These are phyloP conservation scores for Vigna hirtella DNA, from an alignment of 306 rosid species.

Conservation along the genomic window DNA sequence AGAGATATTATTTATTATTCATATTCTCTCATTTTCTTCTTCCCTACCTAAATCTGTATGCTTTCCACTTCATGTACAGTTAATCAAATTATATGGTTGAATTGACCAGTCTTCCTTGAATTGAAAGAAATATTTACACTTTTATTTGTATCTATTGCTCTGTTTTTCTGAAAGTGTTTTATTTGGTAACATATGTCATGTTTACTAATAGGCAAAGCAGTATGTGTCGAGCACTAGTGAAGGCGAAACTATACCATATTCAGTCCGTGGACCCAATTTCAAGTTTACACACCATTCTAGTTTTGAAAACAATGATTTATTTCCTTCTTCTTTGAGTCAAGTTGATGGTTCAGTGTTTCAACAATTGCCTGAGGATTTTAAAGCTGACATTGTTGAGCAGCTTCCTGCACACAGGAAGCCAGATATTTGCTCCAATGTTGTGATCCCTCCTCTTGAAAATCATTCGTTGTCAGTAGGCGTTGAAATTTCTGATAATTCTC, in stretches of 20 bases:
- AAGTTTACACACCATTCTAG: constrained; percentile 46
- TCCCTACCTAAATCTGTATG: neutral
- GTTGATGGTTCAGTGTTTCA: constrained; percentile 74
- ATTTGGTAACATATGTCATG: constrained; percentile 23
- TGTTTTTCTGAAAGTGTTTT: constrained; percentile 12
- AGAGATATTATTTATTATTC: neutral
- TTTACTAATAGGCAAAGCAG: constrained; percentile 53
- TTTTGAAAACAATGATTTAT: constrained; percentile 62
- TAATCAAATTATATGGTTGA: constrained; percentile 29
- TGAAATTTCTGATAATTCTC: constrained; percentile 40
- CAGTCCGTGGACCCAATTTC: constrained; percentile 47
- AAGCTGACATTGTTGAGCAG: constrained; percentile 67
- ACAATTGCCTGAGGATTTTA: constrained; percentile 82
- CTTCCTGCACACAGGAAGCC: constrained; percentile 80
- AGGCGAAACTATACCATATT: constrained; percentile 50
- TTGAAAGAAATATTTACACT: constrained; percentile 29
- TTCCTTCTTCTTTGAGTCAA: constrained; percentile 93
- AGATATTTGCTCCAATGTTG: constrained; percentile 52
- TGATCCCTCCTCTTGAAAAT: constrained; percentile 41
- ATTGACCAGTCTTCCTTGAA: neutral
- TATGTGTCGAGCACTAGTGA: constrained; percentile 35
- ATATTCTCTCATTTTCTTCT: neutral
- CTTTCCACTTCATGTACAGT: constrained; percentile 13
- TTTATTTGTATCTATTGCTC: constrained; percentile 22
- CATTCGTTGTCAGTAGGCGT: constrained; percentile 44